Base-by-base conservation (phyloP, 164 flowering plant genomes). In the Houttuynia cordata region DNA sequence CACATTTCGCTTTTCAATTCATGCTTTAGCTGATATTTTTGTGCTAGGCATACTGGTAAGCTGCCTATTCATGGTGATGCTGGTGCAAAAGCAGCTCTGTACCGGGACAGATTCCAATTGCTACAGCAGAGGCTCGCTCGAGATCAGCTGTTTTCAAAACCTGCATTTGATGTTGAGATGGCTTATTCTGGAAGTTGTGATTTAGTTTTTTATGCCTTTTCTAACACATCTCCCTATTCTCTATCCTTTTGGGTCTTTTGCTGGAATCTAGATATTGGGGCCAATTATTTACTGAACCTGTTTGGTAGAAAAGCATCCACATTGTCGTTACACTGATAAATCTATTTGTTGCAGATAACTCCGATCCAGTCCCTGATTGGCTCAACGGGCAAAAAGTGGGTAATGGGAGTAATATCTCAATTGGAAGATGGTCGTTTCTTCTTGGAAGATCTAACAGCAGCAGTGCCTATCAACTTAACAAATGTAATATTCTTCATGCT, bases 341-440 rank as follows among this genome's bases (percentile, higher is more conserved):
- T 61, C 15, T 51, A 60, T 52, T 62, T 18, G 34, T 66, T 71
- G 72, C 79, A 94, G 99, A 75, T 94, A 72, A 86, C 92, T 67
- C 79, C 93, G 19, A 85, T 94, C 65, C 95, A 90, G 64, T 85
- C 94, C 62, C 76, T 94, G 64, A 76, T 85, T 75, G 92, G 97
- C 65, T 84, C 78, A 51, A 81, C 76, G 0, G 96, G 96, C 51
- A 81, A 78, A 73, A 82, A 76, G 73, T 90, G 96, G 96, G 85
- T 94, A 25, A 88, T 94, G 96, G 97, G 99, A 50, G 76, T 88
- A 14, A 94, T 94, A 69, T 94, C 97, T 64, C 97, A 94, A 74
- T 66, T 94, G 80, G 97, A 91, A 75, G 97, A 94, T 75, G 96
- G 97, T 0, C 96, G 85, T 64, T 94, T 94, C 70, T 94, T 79